A percentile compares a stretch with the other conserved stretches of the same genome.
phyloP scores from a whole-genome alignment of 441 rosid species.

The Manihot esculenta region DNA sequence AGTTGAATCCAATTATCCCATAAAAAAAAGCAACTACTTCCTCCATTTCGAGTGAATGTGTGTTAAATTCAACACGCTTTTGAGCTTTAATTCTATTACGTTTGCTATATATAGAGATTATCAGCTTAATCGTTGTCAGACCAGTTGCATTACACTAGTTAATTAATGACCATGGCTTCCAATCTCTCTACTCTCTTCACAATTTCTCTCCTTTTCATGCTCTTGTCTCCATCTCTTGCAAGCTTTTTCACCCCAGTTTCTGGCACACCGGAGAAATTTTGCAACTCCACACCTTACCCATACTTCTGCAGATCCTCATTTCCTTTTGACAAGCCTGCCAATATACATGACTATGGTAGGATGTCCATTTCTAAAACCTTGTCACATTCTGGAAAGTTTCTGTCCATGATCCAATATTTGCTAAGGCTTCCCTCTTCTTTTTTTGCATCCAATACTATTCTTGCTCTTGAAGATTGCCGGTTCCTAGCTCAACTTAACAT shows the following conservation, averaged over 20 bases:
- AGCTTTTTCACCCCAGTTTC: background rate
- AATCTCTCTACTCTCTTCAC: background rate
- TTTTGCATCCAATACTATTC: slow-evolving; percentile 7
- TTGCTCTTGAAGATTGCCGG: slow-evolving; percentile 52
- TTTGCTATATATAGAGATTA: background rate
- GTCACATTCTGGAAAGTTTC: slow-evolving; percentile 28
- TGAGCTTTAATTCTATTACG: background rate
- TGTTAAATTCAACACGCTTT: slow-evolving; percentile 7
- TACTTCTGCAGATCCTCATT: no score
- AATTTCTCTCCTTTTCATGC: slow-evolving; percentile 4
- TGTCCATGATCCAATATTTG: slow-evolving; percentile 17
- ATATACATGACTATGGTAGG: slow-evolving; percentile 35
- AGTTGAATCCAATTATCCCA: no score
- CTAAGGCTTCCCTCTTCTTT: slow-evolving; percentile 18
- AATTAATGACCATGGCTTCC: slow-evolving; percentile 16
- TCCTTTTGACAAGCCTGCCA: slow-evolving; percentile 19
- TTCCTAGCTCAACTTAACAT: slow-evolving; percentile 36
- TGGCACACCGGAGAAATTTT: slow-evolving; percentile 25
- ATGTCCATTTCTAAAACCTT: slow-evolving; percentile 30
- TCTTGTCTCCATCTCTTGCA: slow-evolving; percentile 23
- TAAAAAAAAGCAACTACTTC: no score
- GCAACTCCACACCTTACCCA: slow-evolving; percentile 43
- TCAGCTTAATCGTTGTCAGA: background rate
- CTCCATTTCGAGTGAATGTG: background rate
- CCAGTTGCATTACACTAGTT: background rate